Evolutionary conservation across 2,329 filamentous ascomycete species (phyloP).

Genomic region (Pseudogymnoascus sp.): DNA sequence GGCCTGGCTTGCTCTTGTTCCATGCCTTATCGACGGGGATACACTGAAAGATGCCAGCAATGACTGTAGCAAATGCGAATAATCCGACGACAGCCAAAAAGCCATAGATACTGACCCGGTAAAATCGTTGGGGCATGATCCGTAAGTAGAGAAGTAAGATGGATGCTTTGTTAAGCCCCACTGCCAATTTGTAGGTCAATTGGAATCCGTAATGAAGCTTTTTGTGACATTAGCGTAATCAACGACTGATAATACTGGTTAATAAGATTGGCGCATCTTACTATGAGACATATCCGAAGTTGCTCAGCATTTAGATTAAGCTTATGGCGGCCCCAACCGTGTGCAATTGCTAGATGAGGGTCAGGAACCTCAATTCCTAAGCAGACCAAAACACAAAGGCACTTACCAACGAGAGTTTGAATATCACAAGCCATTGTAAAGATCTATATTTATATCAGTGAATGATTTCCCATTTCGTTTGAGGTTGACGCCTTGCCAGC

Average conservation of each 20-base stretch:
- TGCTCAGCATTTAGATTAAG: slow-evolving; percentile 7
- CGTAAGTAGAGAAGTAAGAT: not conserved
- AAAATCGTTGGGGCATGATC: not conserved
- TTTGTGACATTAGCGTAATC: not conserved
- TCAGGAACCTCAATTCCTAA: not conserved
- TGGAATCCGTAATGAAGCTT: slow-evolving; percentile 16
- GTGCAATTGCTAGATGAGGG: not conserved
- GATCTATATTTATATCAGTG: slow-evolving; percentile 7
- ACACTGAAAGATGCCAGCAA: slow-evolving; percentile 15
- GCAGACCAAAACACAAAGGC: not conserved
- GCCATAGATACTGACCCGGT: not conserved
- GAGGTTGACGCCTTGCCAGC: not conserved
- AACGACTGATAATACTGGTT: not conserved
- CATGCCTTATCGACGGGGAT: slow-evolving; percentile 14
- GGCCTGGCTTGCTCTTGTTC: slow-evolving; percentile 12
- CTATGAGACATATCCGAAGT: slow-evolving; percentile 11
- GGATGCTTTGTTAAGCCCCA: slow-evolving; percentile 10
- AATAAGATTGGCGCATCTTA: not conserved
- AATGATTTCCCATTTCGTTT: not conserved
- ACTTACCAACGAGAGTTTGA: slow-evolving; percentile 14
- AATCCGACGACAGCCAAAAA: slow-evolving; percentile 10
- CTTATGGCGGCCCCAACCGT: slow-evolving; percentile 15
- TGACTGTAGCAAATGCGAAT: slow-evolving; percentile 12
- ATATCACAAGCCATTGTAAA: slow-evolving; percentile 12
- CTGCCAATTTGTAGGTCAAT: slow-evolving; percentile 15